These are phyloP conservation scores for Rhodomyrtus tomentosa DNA, from an alignment of 345 rosid genomes.

Conservation along the genomic window DNA sequence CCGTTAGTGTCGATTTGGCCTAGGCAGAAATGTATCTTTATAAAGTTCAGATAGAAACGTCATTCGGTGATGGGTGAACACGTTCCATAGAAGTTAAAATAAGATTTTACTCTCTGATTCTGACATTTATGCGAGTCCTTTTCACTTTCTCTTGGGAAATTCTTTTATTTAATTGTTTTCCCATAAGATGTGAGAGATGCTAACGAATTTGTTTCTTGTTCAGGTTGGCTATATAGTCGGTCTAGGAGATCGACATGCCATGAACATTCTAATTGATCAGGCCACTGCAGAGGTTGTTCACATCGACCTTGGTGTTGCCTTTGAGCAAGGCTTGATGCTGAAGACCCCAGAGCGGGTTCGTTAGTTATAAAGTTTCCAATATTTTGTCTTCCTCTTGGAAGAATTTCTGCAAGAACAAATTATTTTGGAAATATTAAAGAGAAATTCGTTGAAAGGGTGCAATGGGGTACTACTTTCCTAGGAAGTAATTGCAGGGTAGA, in stretches of 20 bases:
- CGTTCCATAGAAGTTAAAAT: background rate
- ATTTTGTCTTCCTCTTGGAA: background rate
- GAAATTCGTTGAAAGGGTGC: background rate
- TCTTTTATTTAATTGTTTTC: background rate
- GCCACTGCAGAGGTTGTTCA: conserved; percentile 98
- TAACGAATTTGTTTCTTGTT: background rate
- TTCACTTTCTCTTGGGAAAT: background rate
- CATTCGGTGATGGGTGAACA: background rate
- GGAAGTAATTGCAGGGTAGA: background rate
- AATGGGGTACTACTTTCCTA: background rate
- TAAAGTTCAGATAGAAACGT: background rate
- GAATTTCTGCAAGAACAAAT: background rate
- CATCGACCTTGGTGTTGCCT: conserved; percentile 98
- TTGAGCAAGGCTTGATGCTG: conserved; percentile 97
- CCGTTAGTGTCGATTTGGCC: background rate
- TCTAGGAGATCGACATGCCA: conserved; percentile 92
- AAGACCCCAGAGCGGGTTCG: conserved; percentile 92
- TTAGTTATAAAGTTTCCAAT: conserved; percentile 1
- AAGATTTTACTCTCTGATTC: background rate
- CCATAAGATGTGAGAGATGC: background rate
- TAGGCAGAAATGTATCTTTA: background rate
- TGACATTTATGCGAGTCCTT: background rate
- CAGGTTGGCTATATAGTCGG: conserved; percentile 99
- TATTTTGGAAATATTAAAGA: background rate
- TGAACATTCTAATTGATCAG: conserved; percentile 90